Conservation (phyloP, 495 filamentous ascomycete genomes). For the Thozetella sp. region DNA sequence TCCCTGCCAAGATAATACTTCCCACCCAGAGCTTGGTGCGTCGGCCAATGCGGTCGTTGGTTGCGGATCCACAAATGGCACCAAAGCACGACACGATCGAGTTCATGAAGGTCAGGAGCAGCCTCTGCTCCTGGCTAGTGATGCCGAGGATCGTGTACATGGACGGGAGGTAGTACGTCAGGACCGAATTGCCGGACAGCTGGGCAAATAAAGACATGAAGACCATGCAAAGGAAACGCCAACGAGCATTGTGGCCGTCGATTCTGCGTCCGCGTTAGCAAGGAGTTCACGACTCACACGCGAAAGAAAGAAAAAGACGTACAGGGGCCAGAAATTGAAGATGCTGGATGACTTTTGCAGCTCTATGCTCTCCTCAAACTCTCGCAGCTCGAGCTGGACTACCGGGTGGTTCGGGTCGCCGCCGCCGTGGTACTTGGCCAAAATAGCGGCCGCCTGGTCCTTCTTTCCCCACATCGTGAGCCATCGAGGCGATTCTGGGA, state of each 20-base stretch:
- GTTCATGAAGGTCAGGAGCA: slow-evolving; percentile 55
- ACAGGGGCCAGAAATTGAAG: slow-evolving; percentile 24
- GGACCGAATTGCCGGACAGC: slow-evolving; percentile 57
- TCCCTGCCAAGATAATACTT: neutral
- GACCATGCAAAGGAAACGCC: slow-evolving; percentile 49
- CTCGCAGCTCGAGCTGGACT: slow-evolving; percentile 44
- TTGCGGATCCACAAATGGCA: neutral
- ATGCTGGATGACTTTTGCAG: slow-evolving; percentile 31
- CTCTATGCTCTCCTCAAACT: slow-evolving; percentile 55
- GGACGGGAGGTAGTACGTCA: slow-evolving; percentile 33
- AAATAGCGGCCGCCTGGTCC: slow-evolving; percentile 40
- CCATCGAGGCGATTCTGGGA: neutral
- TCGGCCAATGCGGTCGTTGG: neutral
- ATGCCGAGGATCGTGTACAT: slow-evolving; percentile 33
- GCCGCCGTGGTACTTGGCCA: slow-evolving; percentile 49
- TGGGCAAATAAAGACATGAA: slow-evolving; percentile 59
- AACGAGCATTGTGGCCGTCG: slow-evolving; percentile 27
- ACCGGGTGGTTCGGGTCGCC: slow-evolving; percentile 1
- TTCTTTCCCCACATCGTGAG: neutral
- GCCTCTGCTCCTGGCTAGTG: slow-evolving; percentile 46
- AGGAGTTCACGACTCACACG: neutral
- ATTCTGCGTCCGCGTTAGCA: neutral
- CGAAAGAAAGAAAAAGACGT: neutral
- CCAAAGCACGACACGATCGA: slow-evolving; percentile 11
- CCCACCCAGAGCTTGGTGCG: neutral